Conservation (phyloP, 176 grass and related monocot species). For the Alopecurus myosuroides region DNA sequence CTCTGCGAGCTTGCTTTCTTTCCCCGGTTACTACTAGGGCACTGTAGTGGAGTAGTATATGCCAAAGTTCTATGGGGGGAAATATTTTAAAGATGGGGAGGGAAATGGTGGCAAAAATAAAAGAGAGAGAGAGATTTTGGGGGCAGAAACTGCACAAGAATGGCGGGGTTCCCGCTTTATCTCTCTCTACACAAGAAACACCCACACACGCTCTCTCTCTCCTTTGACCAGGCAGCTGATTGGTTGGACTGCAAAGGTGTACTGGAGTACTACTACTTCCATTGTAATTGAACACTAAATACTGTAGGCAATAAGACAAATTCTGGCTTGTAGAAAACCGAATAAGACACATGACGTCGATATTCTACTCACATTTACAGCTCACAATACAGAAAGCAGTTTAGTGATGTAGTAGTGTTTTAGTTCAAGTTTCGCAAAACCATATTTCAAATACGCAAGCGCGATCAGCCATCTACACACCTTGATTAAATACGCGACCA, state of each 20-base stretch:
- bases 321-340: not conserved
- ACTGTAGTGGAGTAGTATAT: not conserved
- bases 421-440: not conserved
- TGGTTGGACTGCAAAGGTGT: constrained; percentile 54
- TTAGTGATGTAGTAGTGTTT: not conserved
- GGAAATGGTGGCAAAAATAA: constrained; percentile 19
- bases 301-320: not conserved
- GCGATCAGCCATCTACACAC: too few relatives aligned
- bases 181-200: not conserved
- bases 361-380: not conserved
- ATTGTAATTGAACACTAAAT: constrained; percentile 3
- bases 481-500: not conserved
- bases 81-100: not conserved
- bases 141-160: constrained; percentile 18
- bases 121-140: not conserved
- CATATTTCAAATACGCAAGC: not conserved
- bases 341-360: not conserved
- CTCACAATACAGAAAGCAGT: not conserved
- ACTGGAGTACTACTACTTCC: not conserved
- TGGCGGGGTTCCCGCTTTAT: constrained; percentile 21
- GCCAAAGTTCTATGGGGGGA: not conserved
- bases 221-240: constrained; percentile 50
- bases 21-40: constrained; percentile 26
- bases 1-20: constrained; percentile 10
- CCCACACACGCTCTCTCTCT: constrained; percentile 10